Base-by-base conservation (phyloP, 148 eudicot species). In the Rheum nobile region DNA sequence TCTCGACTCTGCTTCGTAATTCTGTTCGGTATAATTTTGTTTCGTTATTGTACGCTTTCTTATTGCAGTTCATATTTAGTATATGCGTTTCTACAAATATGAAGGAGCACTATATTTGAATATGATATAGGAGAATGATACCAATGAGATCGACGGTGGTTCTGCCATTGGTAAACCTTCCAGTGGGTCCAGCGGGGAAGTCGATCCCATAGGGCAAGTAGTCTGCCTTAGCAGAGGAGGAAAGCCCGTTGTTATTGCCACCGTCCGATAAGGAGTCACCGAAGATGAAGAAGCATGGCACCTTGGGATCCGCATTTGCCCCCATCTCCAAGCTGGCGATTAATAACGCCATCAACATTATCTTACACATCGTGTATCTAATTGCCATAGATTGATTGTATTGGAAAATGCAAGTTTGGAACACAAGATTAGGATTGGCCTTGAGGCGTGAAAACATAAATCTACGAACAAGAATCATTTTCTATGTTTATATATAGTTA, bases 211-310 rank as follows among this genome's bases (percentile, higher is more conserved):
- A 50, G 26, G 57, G 57, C 6, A 31, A 63, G 72, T 68, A 82
- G 57, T 82, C 80, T 29, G 69, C 61, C 73, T 78, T 82, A 13
- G 82, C 77, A 1, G 13, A 0, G 0, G 87, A 79, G 9, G 21
- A 0, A 1, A 85, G 81, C 0, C 0, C 26, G 59, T 85, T 85
- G 77, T 85, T 85, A 37, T 82, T 82, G 69, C 87, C 87, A 78
- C 78, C 67, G 35, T 84, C 81, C 3, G 75, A 74, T 32, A 79
- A 72, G 6, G 87, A 82, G 67, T 84, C 87, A 34, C 87, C 84
- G 22, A 43, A 43, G 46, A 43, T 43, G 46, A 43, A 43, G 2
- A 43, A 43, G 46, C 46, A 43, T 43, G 46, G 54, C 13, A 19
- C 54, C 6, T 47, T 17, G 4, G 21, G 54, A 14, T 17, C 5